These are phyloP conservation scores for Linum tenue DNA, from an alignment of 345 rosid genomes.

Conservation along the genomic window DNA sequence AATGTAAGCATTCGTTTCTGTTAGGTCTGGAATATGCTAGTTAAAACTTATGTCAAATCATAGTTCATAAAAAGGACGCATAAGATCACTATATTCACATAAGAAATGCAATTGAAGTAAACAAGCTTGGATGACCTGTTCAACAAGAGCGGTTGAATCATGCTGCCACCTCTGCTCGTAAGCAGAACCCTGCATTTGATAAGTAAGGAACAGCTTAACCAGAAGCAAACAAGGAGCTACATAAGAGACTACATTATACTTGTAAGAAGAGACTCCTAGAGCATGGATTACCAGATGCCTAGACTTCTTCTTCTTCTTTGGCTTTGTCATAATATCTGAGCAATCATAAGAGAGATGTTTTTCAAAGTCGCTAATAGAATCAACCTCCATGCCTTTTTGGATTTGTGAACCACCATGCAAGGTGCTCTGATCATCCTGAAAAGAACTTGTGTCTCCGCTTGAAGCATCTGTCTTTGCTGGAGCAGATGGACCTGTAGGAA, in stretches of 20 bases:
- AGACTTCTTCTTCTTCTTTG: conserved; percentile 84
- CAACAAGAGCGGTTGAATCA: conserved; percentile 50
- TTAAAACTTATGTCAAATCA: too few relatives aligned
- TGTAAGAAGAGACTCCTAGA: conserved; percentile 8
- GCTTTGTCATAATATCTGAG: conserved; percentile 69
- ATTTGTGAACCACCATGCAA: conserved; percentile 61
- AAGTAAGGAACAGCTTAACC: conserved; percentile 16
- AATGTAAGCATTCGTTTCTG: background rate
- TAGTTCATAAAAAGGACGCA: background rate
- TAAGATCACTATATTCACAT: background rate
- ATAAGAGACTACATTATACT: conserved; percentile 4
- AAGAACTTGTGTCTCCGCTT: conserved; percentile 92
- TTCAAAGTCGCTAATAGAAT: conserved; percentile 59
- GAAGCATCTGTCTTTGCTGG: conserved; percentile 76
- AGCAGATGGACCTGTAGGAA: conserved; percentile 37
- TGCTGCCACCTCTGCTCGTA: conserved; percentile 76
- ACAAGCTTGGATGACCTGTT: conserved; percentile 45
- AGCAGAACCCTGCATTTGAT: conserved; percentile 55
- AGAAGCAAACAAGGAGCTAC: background rate
- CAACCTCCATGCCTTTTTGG: conserved; percentile 76
- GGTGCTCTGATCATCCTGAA: conserved; percentile 89
- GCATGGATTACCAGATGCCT: conserved; percentile 47
- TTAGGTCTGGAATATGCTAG: background rate
- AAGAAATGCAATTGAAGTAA: background rate
- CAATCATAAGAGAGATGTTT: conserved; percentile 58